Conservation (phyloP, 2,329 filamentous ascomycete species). For the Phaeosphaeriaceae sp. region DNA sequence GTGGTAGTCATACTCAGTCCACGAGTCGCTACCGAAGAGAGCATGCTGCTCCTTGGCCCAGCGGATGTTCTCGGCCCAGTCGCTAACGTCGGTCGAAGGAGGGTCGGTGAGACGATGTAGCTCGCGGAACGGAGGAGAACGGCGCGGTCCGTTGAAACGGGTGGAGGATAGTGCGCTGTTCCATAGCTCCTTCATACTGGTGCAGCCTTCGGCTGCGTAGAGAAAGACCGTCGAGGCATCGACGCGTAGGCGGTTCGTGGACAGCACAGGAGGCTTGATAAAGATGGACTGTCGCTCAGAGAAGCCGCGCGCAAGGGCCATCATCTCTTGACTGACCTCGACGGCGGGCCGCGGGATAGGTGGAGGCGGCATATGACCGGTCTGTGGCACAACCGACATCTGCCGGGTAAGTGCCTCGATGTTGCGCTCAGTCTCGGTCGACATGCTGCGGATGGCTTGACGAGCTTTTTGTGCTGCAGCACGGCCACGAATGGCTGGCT, state of each 20-base stretch:
- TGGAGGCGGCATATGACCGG: neutral
- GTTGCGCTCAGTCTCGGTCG: constrained; percentile 7
- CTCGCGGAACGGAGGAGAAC: constrained; percentile 30
- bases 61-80: constrained; percentile 44
- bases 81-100: constrained; percentile 17
- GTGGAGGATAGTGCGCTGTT: constrained; percentile 17
- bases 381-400: neutral
- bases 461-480: constrained; percentile 18
- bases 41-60: constrained; percentile 41
- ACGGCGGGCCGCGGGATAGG: neutral
- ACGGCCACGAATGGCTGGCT: constrained; percentile 4
- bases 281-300: constrained; percentile 8
- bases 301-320: constrained; percentile 10
- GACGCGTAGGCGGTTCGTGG: constrained; percentile 24
- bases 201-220: constrained; percentile 19
- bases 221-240: constrained; percentile 20
- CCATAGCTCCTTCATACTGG: constrained; percentile 16
- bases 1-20: constrained; percentile 37
- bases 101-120: constrained; percentile 32
- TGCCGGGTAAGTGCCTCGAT: constrained; percentile 1
- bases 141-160: constrained; percentile 29
- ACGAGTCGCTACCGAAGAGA: constrained; percentile 26
- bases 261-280: constrained; percentile 24
- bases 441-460: constrained; percentile 14
- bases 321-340: constrained; percentile 12